Conservation (phyloP, 1,139 yeast species). For the Candida albicans region DNA sequence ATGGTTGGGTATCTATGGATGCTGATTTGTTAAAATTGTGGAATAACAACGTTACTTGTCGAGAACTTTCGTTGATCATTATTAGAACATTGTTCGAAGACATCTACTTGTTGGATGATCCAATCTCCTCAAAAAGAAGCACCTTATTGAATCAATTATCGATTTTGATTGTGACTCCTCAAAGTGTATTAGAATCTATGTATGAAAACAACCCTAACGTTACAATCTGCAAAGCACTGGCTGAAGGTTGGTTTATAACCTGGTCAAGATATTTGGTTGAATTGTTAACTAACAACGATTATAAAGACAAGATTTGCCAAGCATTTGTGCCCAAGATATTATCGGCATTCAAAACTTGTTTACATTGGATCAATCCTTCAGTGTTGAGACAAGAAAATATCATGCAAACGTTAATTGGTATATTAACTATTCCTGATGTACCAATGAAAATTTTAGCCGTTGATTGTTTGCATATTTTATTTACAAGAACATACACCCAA, state of each 20-base stretch:
- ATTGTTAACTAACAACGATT: conserved; percentile 38
- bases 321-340: conserved; percentile 65
- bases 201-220: conserved; percentile 74
- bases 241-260: conserved; percentile 82
- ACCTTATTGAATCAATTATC: conserved; percentile 79
- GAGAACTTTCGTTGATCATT: conserved; percentile 77
- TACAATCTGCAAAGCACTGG: conserved; percentile 58
- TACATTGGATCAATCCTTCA: conserved; percentile 86
- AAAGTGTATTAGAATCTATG: conserved; percentile 57
- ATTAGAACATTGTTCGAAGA: conserved; percentile 90
- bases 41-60: conserved; percentile 59
- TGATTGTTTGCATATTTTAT: conserved; percentile 85
- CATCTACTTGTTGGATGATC: conserved; percentile 87
- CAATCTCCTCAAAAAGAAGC: conserved; percentile 80
- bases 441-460: conserved; percentile 80
- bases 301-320: conserved; percentile 37
- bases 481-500: conserved; percentile 74
- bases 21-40: conserved; percentile 70
- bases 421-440: conserved; percentile 60
- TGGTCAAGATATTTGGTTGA: conserved; percentile 72
- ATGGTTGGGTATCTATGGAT: conserved; percentile 94
- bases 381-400: conserved; percentile 69
- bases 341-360: conserved; percentile 83
- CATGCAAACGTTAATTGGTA: conserved; percentile 59
- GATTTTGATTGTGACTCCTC: conserved; percentile 79